Percentiles rank a stretch among this genome's conserved stretches.
Evolutionary conservation across 306 rosid species (phyloP).

Genomic region (Adenanthera pavonina): DNA sequence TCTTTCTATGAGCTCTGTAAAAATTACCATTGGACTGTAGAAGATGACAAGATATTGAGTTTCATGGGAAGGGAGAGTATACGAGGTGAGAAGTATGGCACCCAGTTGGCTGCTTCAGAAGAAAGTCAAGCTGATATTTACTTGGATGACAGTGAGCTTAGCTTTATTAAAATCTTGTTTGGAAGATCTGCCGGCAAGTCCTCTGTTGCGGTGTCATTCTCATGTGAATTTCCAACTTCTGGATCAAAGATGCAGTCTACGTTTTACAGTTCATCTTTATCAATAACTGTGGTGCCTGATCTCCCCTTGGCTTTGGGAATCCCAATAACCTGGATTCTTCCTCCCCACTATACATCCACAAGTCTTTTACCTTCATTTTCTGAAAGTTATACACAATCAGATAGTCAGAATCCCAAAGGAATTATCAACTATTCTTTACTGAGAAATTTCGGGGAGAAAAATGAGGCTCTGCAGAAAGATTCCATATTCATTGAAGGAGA

Average conservation of each 20-base stretch:
- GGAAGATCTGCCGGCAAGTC: slow-evolving; percentile 98
- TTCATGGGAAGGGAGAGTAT: slow-evolving; percentile 53
- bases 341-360: slow-evolving; percentile 80
- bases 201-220: slow-evolving; percentile 70
- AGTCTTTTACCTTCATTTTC: slow-evolving; percentile 68
- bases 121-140: slow-evolving; percentile 53
- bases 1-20: slow-evolving; percentile 91
- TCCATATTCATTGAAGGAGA: slow-evolving; percentile 72
- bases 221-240: slow-evolving; percentile 65
- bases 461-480: slow-evolving; percentile 65
- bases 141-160: slow-evolving; percentile 64
- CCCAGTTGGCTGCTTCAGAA: slow-evolving; percentile 48
- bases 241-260: slow-evolving; percentile 52
- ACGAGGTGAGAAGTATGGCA: slow-evolving; percentile 44
- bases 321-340: slow-evolving; percentile 94
- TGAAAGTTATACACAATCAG: slow-evolving; percentile 53
- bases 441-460: slow-evolving; percentile 55
- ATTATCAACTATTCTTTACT: slow-evolving; percentile 69
- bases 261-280: slow-evolving; percentile 72
- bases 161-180: slow-evolving; percentile 69
- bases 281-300: slow-evolving; percentile 79
- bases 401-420: slow-evolving; percentile 66
- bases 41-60: slow-evolving; percentile 85
- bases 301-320: slow-evolving; percentile 87
- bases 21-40: slow-evolving; percentile 85